Conservation (phyloP, 1,284 basidiomycete species). For the Irpex rosettiformis region DNA sequence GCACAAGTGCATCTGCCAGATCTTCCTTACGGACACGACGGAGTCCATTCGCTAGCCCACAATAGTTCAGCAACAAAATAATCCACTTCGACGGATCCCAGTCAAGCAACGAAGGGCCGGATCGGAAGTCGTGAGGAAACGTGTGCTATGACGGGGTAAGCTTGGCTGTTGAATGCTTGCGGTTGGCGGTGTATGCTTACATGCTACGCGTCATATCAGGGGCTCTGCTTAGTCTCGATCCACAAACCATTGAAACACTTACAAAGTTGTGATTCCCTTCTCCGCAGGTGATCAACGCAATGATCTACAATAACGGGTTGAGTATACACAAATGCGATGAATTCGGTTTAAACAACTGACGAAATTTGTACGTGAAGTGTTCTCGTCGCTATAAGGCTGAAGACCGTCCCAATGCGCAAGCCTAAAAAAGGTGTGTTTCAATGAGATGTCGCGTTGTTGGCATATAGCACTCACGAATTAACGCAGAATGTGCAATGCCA, state of each 20-base stretch:
- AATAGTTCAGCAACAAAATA: conserved; percentile 52
- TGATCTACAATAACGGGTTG: conserved; percentile 38
- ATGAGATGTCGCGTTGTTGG: too few relatives aligned
- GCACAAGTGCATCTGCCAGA: conserved; percentile 48
- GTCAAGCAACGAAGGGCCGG: conserved; percentile 54
- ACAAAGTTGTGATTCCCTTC: conserved; percentile 83
- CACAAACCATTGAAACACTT: conserved; percentile 23
- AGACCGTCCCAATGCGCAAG: conserved; percentile 78
- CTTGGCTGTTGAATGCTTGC: background rate
- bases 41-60: conserved; percentile 51
- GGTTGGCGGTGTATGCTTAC: conserved; percentile 22
- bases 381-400: conserved; percentile 76
- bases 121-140: conserved; percentile 75
- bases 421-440: conserved; percentile 27
- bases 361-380: conserved; percentile 72
- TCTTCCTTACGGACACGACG: conserved; percentile 58
- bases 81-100: conserved; percentile 87
- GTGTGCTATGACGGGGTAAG: conserved; percentile 50
- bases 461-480: conserved; percentile 56
- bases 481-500: conserved; percentile 83
- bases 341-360: conserved; percentile 32
- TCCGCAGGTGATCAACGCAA: conserved; percentile 70
- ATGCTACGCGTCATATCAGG: conserved; percentile 23
- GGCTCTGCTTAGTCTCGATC: background rate
- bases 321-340: background rate